Evolutionary conservation across 169 alveolate genomes (phyloP), one percentile per base, ranked within the genome.

Genomic region (Plasmodium berghei): DNA sequence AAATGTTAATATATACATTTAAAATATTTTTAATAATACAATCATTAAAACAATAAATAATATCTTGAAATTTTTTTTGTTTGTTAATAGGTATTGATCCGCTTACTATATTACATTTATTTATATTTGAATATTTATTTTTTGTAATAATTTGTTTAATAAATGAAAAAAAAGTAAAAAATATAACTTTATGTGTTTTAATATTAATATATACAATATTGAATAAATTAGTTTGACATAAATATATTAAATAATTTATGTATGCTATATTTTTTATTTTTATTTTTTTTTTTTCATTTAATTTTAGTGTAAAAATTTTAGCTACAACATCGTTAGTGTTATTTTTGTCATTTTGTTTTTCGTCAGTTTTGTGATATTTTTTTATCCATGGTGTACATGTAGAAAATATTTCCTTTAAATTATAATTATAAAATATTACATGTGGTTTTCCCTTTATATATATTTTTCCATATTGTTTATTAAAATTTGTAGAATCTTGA

Each of bases 371-470:
- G 5, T 26, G 4, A 16, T 46, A 24, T 16, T 24, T 62, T 0
- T 74, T 22, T 14, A 18, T 16, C 6, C 22, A 10, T 0, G 59
- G 22, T 6, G n/a, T 42, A 26, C 1, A 24, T 8, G 90, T 80
- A 18, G 42, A 34, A n/a, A 80, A 80, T 9, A 80, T 24, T 10
- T 16, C 16, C 40, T 55, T 75, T 3, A 66, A 1, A 12, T 64
- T 80, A 5, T 22, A 0, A 16, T 63, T 48, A 24, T 59, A 80
- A 5, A 80, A 59, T 66, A 12, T 3, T 48, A 80, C 1, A 54
- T 80, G 49, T 48, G 91, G 91, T 85, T 85, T 85, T 58, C 91
- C 91, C 18, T 34, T 18, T 34, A 85, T 69, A 18, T 85, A 85
- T 24, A 70, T 55, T 16, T 49, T 71, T 59, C 40, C 63, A 49